A percentile compares a stretch with the other conserved stretches of the same genome.
phyloP scores from a whole-genome alignment of 495 filamentous ascomycete genomes.

The Pseudevernia furfuracea region DNA sequence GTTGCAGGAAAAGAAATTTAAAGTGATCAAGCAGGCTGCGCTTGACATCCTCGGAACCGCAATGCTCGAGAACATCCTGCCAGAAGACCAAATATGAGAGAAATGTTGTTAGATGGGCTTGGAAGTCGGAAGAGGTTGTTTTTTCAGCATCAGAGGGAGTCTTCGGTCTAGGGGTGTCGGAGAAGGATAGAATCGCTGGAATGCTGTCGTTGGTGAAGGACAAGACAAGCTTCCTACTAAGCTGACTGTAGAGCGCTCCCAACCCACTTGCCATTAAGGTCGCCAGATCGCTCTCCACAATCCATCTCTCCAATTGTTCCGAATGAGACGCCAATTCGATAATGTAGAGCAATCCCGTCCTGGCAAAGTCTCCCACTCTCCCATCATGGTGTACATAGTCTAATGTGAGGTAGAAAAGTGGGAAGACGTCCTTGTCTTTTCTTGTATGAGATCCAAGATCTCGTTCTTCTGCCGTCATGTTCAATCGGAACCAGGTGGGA shows the following conservation, averaged over 20 bases:
- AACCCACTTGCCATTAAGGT: conserved; percentile 95
- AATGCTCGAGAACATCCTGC: conserved; percentile 97
- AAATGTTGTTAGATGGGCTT: conserved; percentile 80
- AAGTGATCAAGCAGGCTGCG: conserved; percentile 93
- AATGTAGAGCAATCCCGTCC: conserved; percentile 89
- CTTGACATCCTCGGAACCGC: conserved; percentile 81
- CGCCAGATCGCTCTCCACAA: conserved; percentile 92
- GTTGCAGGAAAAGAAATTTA: conserved; percentile 90
- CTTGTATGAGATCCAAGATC: conserved; percentile 9
- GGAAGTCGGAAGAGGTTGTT: conserved; percentile 61
- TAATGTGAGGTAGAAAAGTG: conserved; percentile 87
- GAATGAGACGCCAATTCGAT: conserved; percentile 87
- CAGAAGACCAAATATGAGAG: conserved; percentile 92
- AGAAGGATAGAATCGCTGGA: conserved; percentile 75
- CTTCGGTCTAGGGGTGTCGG: conserved; percentile 63
- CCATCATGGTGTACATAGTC: conserved; percentile 95
- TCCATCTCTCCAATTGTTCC: conserved; percentile 78
- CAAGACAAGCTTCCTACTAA: conserved; percentile 59
- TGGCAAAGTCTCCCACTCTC: conserved; percentile 89
- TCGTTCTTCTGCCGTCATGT: conserved; percentile 18
- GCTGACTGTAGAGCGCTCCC: conserved; percentile 91
- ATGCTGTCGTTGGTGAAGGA: conserved; percentile 51
- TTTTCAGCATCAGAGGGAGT: conserved; percentile 60
- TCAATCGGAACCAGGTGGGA: conserved; percentile 72
- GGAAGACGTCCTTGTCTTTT: conserved; percentile 83